phyloP scores from a whole-genome alignment of 768 basidiomycete genomes.

The Lenzites betulinus region DNA sequence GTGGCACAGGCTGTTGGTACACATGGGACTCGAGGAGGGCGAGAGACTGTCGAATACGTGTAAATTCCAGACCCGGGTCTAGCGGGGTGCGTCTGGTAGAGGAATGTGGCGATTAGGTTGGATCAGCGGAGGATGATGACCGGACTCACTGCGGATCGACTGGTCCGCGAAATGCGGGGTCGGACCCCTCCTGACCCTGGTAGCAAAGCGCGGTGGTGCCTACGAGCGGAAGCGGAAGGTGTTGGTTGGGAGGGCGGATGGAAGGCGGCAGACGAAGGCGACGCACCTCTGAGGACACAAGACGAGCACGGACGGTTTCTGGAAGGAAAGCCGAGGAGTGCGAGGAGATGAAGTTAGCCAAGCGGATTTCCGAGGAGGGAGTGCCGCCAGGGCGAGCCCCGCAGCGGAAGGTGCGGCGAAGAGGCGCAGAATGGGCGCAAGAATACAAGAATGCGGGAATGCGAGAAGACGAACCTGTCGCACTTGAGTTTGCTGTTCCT shows the following conservation, averaged over 20 bases:
- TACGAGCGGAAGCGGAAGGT: constrained; percentile 34
- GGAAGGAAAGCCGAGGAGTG: constrained; percentile 20
- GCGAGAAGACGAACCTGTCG: constrained; percentile 59
- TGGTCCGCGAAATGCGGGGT: constrained; percentile 56
- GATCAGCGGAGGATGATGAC: constrained; percentile 20
- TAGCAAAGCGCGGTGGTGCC: constrained; percentile 83
- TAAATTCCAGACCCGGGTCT: constrained; percentile 67
- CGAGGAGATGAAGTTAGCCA: constrained; percentile 22
- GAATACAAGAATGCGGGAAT: background rate
- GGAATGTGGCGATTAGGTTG: constrained; percentile 19
- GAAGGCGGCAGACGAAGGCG: background rate
- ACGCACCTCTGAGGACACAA: constrained; percentile 77
- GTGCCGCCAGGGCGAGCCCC: background rate
- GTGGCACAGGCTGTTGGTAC: constrained; percentile 37
- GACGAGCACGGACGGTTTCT: constrained; percentile 90
- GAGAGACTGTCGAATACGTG: constrained; percentile 67
- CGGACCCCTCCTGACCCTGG: constrained; percentile 60
- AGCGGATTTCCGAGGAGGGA: constrained; percentile 17
- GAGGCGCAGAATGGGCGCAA: background rate
- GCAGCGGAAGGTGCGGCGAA: background rate
- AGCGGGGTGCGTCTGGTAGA: constrained; percentile 38
- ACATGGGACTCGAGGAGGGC: constrained; percentile 65
- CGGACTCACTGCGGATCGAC: constrained; percentile 48
- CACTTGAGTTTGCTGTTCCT: constrained; percentile 87
- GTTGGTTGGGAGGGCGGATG: constrained; percentile 7